Evolutionary conservation across 371 early-diverging fungal genomes (phyloP), one percentile per base, ranked within the genome.

Genomic region (Neoconidiobolus thromboides): DNA sequence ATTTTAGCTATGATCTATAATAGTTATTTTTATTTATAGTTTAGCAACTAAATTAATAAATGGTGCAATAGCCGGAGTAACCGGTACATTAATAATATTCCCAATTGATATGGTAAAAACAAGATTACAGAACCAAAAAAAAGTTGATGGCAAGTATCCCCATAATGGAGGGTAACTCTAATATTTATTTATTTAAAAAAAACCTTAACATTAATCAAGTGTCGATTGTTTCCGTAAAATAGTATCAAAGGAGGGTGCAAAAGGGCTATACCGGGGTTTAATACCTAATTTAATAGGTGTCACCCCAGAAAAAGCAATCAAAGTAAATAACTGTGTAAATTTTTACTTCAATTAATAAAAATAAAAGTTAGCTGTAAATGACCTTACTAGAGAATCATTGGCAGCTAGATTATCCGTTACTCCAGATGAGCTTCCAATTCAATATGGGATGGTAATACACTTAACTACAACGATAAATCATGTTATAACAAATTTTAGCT

Each of bases 221-320:
- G 36, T 15, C 36, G 57, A 57, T 37, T 57, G 57, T 43, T 57
- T 57, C 14, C 41, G 40, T 1, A 57, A 57, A 57, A 90, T 91
- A 36, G 43, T 57, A 51, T 84, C 79, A 68, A 75, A 79, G 42
- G 96, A 91, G 72, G 98, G 98, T 44, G 55, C 91, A 49, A 69
- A 80, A 26, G 95, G 94, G 62, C 73, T 93, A 60, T 97, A 97
- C 76, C 86, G 91, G 54, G 98, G 98, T 61, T 83, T 95, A 81
- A 75, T 87, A 2, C 85, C 96, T 7, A 91, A 92, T 38, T 72
- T 97, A 36, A 79, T 89, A 58, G 93, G 93, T 59, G 86, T 89
- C 36, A 89, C 92, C 26, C 98, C 97, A 2, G 57, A 57, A 46
- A 57, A 57, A 57, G 57, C 57, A 2, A 57, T 57, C 15, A 57